A percentile compares a stretch with the other conserved stretches of the same genome.
Evolutionary conservation across 1,139 yeast species (phyloP).

Genomic region (Saccharomyces hybrid): DNA sequence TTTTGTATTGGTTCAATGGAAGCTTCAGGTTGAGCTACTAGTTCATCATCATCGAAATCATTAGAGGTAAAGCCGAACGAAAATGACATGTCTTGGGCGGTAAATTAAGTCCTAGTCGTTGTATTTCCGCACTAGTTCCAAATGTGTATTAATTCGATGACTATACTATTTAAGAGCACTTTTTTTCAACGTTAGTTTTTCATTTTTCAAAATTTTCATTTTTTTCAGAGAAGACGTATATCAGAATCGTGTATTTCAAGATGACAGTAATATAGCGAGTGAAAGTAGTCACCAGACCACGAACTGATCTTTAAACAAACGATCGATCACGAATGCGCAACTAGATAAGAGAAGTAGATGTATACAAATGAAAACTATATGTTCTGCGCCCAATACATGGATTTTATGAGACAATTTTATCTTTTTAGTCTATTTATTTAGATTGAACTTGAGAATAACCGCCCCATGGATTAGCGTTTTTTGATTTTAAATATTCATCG

Average conservation of each 20-base stretch:
- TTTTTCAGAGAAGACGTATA: neutral
- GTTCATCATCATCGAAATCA: constrained; percentile 44
- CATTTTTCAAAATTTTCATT: neutral
- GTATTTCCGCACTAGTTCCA: no score
- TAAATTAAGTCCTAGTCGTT: neutral
- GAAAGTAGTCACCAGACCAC: neutral
- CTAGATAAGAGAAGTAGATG: neutral
- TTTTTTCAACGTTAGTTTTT: neutral
- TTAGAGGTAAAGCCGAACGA: constrained; percentile 36
- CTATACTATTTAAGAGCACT: neutral
- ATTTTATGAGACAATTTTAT: neutral
- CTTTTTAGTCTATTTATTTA: constrained; percentile 31
- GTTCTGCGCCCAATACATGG: neutral
- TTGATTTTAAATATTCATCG: constrained; percentile 90
- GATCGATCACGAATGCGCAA: neutral
- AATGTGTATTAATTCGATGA: neutral
- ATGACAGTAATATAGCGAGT: neutral
- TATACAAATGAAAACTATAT: neutral
- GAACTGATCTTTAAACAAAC: neutral
- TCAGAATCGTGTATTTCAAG: neutral
- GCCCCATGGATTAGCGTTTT: constrained; percentile 95
- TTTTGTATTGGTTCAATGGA: neutral
- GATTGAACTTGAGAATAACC: constrained; percentile 94
- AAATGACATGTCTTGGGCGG: constrained; percentile 37
- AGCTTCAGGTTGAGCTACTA: constrained; percentile 25